Evolutionary conservation across 2,329 filamentous ascomycete species (phyloP).

Genomic region (Orbilia brochopaga): DNA sequence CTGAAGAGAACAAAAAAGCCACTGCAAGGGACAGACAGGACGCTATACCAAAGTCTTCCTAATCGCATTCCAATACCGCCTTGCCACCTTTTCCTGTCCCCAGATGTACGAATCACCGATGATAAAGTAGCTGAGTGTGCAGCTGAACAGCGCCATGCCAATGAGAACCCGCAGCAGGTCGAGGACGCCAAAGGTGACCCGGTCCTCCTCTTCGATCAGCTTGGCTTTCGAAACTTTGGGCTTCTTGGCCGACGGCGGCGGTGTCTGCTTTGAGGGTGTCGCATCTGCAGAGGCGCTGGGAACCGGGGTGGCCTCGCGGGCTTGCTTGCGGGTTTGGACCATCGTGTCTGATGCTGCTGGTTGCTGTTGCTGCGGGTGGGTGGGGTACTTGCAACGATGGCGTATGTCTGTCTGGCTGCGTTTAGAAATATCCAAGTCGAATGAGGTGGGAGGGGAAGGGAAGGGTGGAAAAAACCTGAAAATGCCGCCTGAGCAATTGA

Average conservation of each 20-base stretch:
- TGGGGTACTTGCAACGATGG: background rate
- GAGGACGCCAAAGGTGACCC: slow-evolving; percentile 60
- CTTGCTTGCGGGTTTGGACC: slow-evolving; percentile 35
- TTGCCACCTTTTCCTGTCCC: slow-evolving; percentile 70
- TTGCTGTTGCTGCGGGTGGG: slow-evolving; percentile 1
- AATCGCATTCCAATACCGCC: slow-evolving; percentile 66
- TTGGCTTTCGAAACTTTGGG: slow-evolving; percentile 11
- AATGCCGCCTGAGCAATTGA: background rate
- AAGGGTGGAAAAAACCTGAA: background rate
- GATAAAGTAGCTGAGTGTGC: slow-evolving; percentile 76
- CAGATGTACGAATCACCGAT: slow-evolving; percentile 75
- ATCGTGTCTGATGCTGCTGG: slow-evolving; percentile 25
- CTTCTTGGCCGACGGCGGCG: slow-evolving; percentile 34
- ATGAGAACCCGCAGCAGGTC: slow-evolving; percentile 73
- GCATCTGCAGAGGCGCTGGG: slow-evolving; percentile 30
- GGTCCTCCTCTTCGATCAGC: slow-evolving; percentile 50
- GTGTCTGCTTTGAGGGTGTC: slow-evolving; percentile 26
- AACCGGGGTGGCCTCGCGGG: slow-evolving; percentile 28
- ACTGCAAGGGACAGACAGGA: slow-evolving; percentile 1
- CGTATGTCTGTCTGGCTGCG: background rate
- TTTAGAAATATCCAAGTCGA: background rate
- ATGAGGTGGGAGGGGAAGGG: background rate
- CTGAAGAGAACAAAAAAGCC: slow-evolving; percentile 4
- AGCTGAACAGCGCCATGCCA: slow-evolving; percentile 70
- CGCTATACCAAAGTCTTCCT: slow-evolving; percentile 62